These are phyloP conservation scores for Vigna trinervia DNA, from an alignment of 306 rosid species.

Conservation along the genomic window DNA sequence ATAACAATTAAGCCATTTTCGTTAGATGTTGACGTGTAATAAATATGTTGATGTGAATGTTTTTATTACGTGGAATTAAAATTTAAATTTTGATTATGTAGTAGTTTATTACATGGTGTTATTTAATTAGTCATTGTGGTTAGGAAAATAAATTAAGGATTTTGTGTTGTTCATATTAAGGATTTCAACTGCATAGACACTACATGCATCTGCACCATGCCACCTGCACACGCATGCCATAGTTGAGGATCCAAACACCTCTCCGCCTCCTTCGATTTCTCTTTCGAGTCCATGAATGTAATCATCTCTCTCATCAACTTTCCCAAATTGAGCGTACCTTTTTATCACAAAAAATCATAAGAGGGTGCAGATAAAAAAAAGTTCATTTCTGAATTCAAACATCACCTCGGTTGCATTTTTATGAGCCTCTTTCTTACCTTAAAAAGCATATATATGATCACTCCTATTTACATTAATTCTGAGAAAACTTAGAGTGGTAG, in stretches of 20 bases:
- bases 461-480: slow-evolving; percentile 41
- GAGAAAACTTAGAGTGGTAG: slow-evolving; percentile 28
- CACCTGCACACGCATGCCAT: slow-evolving; percentile 99
- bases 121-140: no score
- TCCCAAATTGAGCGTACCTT: slow-evolving; percentile 31
- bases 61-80: no score
- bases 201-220: slow-evolving; percentile 85
- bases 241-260: slow-evolving; percentile 83
- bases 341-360: background rate
- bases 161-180: no score
- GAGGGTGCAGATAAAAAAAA: no score
- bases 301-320: slow-evolving; percentile 61
- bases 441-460: slow-evolving; percentile 45
- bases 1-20: no score
- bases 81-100: no score
- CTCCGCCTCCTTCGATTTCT: slow-evolving; percentile 70
- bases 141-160: no score
- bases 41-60: no score
- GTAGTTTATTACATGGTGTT: no score
- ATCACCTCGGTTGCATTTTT: slow-evolving; percentile 6
- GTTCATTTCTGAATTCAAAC: slow-evolving; percentile 28
- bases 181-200: no score
- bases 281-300: slow-evolving; percentile 86
- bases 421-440: slow-evolving; percentile 48
- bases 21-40: no score